Percentiles rank a stretch among this genome's conserved stretches.
Conservation (phyloP, 306 rosid species). For the Cucumis hystrix region DNA sequence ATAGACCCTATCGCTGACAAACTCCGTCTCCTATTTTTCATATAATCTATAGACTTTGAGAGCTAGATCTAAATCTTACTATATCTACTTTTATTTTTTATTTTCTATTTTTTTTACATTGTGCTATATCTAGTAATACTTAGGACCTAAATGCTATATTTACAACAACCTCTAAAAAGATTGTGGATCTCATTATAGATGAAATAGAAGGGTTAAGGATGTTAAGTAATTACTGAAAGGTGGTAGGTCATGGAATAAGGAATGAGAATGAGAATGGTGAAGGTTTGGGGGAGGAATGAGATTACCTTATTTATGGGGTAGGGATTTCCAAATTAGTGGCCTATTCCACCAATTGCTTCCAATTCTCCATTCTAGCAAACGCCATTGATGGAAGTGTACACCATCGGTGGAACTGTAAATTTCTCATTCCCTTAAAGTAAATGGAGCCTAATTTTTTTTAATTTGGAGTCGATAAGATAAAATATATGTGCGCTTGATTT, state of each 20-base stretch:
- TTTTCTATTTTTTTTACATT: too few relatives aligned
- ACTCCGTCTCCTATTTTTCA: too few relatives aligned
- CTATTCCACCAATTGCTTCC: not conserved
- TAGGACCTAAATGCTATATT: too few relatives aligned
- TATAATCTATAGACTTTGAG: too few relatives aligned
- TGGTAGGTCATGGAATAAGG: not conserved
- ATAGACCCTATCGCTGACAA: too few relatives aligned
- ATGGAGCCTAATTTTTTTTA: not conserved
- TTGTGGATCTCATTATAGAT: not conserved
- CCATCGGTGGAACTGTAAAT: not conserved
- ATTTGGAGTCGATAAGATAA: not conserved
- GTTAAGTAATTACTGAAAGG: not conserved
- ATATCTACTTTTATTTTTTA: too few relatives aligned
- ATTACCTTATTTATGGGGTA: not conserved
- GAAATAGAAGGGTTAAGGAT: not conserved
- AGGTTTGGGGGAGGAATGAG: not conserved
- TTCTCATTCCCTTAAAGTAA: not conserved
- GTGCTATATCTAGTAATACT: too few relatives aligned
- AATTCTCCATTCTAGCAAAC: too few relatives aligned
- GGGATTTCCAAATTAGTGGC: not conserved
- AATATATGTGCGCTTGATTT: not conserved
- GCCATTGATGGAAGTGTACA: not conserved
- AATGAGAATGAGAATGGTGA: not conserved
- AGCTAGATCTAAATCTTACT: too few relatives aligned
- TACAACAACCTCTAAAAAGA: too few relatives aligned